These are phyloP conservation scores for Exserohilum turcica DNA, from an alignment of 2,329 filamentous ascomycete genomes.

Conservation along the genomic window DNA sequence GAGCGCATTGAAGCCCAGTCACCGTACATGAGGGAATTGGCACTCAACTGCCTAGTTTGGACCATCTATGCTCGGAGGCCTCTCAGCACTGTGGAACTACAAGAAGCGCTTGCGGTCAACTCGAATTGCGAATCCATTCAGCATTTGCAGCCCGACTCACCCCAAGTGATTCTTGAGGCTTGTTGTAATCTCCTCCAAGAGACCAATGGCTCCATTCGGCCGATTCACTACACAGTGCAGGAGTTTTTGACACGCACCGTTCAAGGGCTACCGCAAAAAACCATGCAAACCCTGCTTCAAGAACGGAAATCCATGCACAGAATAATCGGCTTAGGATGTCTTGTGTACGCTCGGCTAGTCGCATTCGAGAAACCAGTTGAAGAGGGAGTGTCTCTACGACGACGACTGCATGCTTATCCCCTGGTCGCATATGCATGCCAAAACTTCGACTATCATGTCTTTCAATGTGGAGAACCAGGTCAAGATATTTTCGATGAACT, in stretches of 20 bases:
- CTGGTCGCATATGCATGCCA: conserved; percentile 16
- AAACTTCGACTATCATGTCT: conserved; percentile 20
- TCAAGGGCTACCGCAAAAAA: neutral
- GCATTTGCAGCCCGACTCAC: conserved; percentile 10
- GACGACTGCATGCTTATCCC: too few relatives aligned
- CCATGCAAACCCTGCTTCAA: conserved; percentile 8
- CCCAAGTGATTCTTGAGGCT: conserved; percentile 24
- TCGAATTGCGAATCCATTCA: conserved; percentile 1
- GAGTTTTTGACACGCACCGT: conserved; percentile 21
- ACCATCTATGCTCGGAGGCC: conserved; percentile 21
- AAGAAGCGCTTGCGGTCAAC: conserved; percentile 15
- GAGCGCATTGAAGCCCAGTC: conserved; percentile 21
- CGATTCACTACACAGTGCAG: conserved; percentile 29
- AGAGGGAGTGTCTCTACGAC: too few relatives aligned
- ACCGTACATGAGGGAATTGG: conserved; percentile 21
- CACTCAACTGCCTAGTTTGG: conserved; percentile 24
- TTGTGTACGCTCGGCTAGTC: conserved; percentile 14
- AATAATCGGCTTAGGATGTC: conserved; percentile 13
- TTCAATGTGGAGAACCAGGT: conserved; percentile 1
- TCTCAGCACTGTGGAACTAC: conserved; percentile 21
- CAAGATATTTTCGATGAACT: conserved; percentile 4
- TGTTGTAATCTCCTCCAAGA: conserved; percentile 26
- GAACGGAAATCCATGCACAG: conserved; percentile 15
- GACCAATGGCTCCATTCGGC: conserved; percentile 13
- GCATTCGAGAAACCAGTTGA: conserved; percentile 5